Evolutionary conservation across 148 eudicot species (phyloP).

Genomic region (Rhododendron henanense): DNA sequence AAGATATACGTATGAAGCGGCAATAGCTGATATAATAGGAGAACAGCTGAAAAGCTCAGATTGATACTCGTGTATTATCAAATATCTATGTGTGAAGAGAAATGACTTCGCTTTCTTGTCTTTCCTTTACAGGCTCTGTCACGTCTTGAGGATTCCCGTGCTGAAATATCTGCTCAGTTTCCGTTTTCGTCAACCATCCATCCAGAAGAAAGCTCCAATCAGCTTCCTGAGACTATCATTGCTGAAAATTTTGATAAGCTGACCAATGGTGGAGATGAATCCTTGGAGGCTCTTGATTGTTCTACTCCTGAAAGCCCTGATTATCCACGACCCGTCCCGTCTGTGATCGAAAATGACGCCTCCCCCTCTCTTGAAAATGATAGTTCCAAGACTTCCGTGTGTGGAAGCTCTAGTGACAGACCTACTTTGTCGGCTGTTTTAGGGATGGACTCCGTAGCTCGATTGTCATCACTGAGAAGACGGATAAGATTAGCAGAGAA

Average conservation of each 20-base stretch:
- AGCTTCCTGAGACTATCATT: slow-evolving; percentile 11
- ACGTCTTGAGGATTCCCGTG: slow-evolving; percentile 24
- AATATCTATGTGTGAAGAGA: not conserved
- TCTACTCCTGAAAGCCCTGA: slow-evolving; percentile 5
- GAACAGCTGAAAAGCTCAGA: too few species aligned
- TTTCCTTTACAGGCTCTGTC: slow-evolving; percentile 42
- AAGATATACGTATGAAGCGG: too few species aligned
- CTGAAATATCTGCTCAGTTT: slow-evolving; percentile 15
- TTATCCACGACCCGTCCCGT: not conserved
- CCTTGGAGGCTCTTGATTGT: not conserved
- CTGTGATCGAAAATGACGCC: slow-evolving; percentile 1
- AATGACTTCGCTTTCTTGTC: not conserved
- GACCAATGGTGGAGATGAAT: slow-evolving; percentile 7
- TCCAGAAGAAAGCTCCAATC: slow-evolving; percentile 19
- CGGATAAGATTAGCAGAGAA: slow-evolving; percentile 43
- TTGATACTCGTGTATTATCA: not conserved
- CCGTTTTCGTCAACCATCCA: slow-evolving; percentile 5
- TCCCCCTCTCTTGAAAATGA: slow-evolving; percentile 3
- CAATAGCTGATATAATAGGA: too few species aligned
- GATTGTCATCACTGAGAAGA: slow-evolving; percentile 52
- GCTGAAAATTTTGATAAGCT: slow-evolving; percentile 11
- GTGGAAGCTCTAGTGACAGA: slow-evolving; percentile 11
- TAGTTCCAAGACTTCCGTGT: slow-evolving; percentile 9
- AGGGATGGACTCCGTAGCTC: slow-evolving; percentile 60
- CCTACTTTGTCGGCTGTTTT: slow-evolving; percentile 56